Evolutionary conservation across 192 early-diverging fungal species (phyloP).

Genomic region (Umbelopsis sp.): DNA sequence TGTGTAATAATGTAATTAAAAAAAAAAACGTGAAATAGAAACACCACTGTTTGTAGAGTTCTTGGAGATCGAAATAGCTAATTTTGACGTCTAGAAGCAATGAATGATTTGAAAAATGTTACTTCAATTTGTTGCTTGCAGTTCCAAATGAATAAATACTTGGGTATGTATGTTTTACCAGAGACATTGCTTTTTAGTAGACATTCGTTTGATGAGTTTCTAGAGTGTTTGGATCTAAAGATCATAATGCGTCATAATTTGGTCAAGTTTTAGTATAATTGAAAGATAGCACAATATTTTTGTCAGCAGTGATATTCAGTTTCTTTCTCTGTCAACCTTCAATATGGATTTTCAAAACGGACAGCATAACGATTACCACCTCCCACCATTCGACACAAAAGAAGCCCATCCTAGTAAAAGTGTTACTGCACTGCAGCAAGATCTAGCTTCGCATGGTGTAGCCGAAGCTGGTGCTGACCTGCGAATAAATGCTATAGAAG

Average conservation of each 20-base stretch:
- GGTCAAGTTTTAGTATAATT: neutral
- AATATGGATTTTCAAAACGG: conserved; percentile 14
- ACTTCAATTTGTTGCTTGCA: no score
- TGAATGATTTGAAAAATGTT: no score
- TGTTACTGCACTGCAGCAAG: neutral
- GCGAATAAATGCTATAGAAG: neutral
- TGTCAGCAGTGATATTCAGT: neutral
- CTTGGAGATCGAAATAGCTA: no score
- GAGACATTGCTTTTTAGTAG: neutral
- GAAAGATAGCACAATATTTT: neutral
- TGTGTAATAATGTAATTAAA: no score
- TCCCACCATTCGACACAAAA: neutral
- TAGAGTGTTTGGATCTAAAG: neutral
- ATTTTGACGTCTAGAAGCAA: no score
- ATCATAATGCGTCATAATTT: neutral
- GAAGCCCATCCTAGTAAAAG: neutral
- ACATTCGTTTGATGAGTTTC: neutral
- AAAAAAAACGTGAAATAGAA: no score
- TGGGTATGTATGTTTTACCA: no score
- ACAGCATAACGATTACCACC: neutral
- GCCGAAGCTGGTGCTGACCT: neutral
- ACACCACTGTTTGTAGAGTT: no score
- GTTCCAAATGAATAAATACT: neutral
- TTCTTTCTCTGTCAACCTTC: neutral
- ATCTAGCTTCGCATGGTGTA: neutral